Conservation (phyloP, 139 green algal species). For the Edaphochlamys debaryana region DNA sequence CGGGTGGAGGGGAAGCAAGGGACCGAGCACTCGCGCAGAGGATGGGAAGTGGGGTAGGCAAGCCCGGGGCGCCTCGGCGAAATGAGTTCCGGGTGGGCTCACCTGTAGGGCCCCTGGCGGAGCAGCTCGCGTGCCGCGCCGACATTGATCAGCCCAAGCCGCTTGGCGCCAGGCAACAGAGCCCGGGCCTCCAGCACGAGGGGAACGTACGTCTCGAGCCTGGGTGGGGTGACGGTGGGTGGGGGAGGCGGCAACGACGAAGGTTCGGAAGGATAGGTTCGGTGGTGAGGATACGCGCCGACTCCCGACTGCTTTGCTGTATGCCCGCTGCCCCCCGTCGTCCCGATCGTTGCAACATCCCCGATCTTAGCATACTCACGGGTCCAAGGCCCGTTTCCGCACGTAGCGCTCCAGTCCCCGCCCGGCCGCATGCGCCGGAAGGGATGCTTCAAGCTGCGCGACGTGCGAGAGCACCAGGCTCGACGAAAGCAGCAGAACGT, state of each 20-base stretch:
- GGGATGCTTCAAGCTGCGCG: not conserved
- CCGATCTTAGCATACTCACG: slow-evolving; percentile 10
- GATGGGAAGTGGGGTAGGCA: not conserved
- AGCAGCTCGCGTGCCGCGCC: slow-evolving; percentile 49
- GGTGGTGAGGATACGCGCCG: not conserved
- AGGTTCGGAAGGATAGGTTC: too few relatives aligned
- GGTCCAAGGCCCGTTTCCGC: slow-evolving; percentile 18
- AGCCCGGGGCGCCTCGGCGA: not conserved
- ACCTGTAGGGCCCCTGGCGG: slow-evolving; percentile 43
- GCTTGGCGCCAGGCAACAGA: slow-evolving; percentile 39
- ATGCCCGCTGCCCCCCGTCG: too few relatives aligned
- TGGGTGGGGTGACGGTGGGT: not conserved
- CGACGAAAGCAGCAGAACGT: slow-evolving; percentile 12
- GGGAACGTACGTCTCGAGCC: slow-evolving; percentile 65
- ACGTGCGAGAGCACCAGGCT: slow-evolving; percentile 17
- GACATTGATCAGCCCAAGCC: slow-evolving; percentile 11
- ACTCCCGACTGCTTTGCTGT: too few relatives aligned
- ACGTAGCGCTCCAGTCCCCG: slow-evolving; percentile 27
- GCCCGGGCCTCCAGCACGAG: slow-evolving; percentile 58
- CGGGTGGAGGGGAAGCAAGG: too few relatives aligned
- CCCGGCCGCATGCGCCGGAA: not conserved
- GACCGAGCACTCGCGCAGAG: too few relatives aligned
- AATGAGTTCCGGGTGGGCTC: not conserved
- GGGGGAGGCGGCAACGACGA: too few relatives aligned
- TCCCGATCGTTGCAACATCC: too few relatives aligned